Percentiles rank a stretch among this genome's conserved stretches.
Evolutionary conservation across 164 flowering plant genomes (phyloP).

Genomic region (Aristolochia fimbriata): DNA sequence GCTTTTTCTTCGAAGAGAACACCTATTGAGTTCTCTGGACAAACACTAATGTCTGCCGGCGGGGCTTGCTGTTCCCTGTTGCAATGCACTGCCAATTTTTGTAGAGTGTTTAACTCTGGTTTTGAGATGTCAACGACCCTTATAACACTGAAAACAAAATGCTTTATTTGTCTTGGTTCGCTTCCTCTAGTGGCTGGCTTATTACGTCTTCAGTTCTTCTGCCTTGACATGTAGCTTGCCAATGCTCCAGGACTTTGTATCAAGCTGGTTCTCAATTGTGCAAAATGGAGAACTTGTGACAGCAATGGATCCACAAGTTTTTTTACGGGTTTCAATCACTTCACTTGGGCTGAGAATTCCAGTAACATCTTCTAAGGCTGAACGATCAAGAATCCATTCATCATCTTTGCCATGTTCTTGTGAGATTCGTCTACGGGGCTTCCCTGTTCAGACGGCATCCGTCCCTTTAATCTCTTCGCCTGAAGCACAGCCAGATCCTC

Average conservation of each 20-base stretch:
- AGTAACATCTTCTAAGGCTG: conserved; percentile 23
- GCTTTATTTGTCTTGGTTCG: too few relatives aligned
- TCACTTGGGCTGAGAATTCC: conserved; percentile 68
- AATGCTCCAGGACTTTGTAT: conserved; percentile 1
- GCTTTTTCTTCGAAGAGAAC: too few relatives aligned
- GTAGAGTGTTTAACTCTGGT: too few relatives aligned
- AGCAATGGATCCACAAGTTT: conserved; percentile 65
- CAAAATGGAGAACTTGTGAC: conserved; percentile 7
- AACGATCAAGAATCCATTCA: conserved; percentile 26
- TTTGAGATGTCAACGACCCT: too few relatives aligned
- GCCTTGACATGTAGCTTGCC: background rate
- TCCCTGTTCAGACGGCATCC: conserved; percentile 61
- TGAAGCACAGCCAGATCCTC: conserved; percentile 44
- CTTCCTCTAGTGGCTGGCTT: too few relatives aligned
- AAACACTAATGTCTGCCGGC: too few relatives aligned
- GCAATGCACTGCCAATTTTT: too few relatives aligned
- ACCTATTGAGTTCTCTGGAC: too few relatives aligned
- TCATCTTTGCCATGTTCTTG: conserved; percentile 50
- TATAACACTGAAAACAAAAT: too few relatives aligned
- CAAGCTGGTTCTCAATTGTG: background rate
- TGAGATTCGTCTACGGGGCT: conserved; percentile 77
- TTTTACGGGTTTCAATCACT: conserved; percentile 50
- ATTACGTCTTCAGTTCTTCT: background rate
- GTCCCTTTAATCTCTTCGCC: conserved; percentile 60
- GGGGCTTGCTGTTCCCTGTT: too few relatives aligned